Conservation (phyloP, 805 yeast genomes). For the Vanderwaltozyma tropicalis region DNA sequence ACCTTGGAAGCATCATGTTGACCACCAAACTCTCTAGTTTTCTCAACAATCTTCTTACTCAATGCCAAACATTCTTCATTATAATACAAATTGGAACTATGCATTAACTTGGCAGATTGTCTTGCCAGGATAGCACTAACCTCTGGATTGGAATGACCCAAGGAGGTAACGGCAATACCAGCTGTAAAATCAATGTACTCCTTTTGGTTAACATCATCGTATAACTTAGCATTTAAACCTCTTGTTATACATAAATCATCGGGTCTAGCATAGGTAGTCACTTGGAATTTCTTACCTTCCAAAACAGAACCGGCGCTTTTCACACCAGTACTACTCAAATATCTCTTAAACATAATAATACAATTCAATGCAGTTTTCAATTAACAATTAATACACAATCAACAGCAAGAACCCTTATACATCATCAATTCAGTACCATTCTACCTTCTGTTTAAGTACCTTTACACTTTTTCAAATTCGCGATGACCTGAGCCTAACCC, state of each 20-base stretch:
- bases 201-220: slow-evolving; percentile 62
- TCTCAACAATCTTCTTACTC: slow-evolving; percentile 56
- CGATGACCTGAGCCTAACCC: no score
- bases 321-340: slow-evolving; percentile 7
- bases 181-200: slow-evolving; percentile 85
- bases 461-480: no score
- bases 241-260: slow-evolving; percentile 56
- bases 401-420: neutral
- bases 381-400: neutral
- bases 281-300: slow-evolving; percentile 31
- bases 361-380: neutral
- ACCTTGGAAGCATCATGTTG: slow-evolving; percentile 74
- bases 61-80: slow-evolving; percentile 78
- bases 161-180: slow-evolving; percentile 93
- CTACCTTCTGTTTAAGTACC: no score
- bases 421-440: no score
- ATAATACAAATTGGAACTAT: slow-evolving; percentile 76
- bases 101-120: slow-evolving; percentile 66
- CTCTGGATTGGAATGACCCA: slow-evolving; percentile 78
- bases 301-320: slow-evolving; percentile 7
- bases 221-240: slow-evolving; percentile 73
- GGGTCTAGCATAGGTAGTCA: slow-evolving; percentile 76
- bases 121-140: slow-evolving; percentile 60
- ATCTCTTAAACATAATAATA: slow-evolving; percentile 13
- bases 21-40: slow-evolving; percentile 65